Conservation (phyloP, 1,139 yeast species). For the Taphrina pruni region DNA sequence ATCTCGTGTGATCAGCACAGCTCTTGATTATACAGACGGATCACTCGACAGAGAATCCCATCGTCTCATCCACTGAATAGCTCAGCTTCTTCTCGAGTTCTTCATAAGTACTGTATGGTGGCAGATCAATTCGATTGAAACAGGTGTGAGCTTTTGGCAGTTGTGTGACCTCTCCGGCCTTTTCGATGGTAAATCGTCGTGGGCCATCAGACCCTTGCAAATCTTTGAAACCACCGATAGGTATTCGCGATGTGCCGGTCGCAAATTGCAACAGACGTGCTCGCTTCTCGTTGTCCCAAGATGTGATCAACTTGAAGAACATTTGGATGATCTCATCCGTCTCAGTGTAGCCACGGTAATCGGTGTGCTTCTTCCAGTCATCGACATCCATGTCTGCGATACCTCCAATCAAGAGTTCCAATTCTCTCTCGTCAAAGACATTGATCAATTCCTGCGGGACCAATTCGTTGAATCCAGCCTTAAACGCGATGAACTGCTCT, state of each 20-base stretch:
- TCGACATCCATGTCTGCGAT: conserved; percentile 96
- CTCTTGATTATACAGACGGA: background rate
- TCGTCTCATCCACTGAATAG: conserved; percentile 90
- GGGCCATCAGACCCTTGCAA: conserved; percentile 99
- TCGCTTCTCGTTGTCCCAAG: conserved; percentile 96
- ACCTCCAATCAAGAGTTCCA: conserved; percentile 96
- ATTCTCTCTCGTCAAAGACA: conserved; percentile 96
- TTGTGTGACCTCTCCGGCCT: conserved; percentile 92
- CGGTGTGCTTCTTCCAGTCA: conserved; percentile 99
- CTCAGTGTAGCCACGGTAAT: conserved; percentile 96
- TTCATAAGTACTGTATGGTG: conserved; percentile 77
- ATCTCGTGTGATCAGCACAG: background rate
- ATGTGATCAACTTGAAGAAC: conserved; percentile 61
- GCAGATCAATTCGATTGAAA: conserved; percentile 90
- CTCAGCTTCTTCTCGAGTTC: conserved; percentile 79
- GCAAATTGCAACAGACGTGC: conserved; percentile 94
- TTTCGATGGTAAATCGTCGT: conserved; percentile 95
- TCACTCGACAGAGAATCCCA: conserved; percentile 67
- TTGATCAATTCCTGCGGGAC: conserved; percentile 95
- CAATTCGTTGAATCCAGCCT: conserved; percentile 95
- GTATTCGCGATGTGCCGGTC: conserved; percentile 98
- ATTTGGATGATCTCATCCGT: conserved; percentile 72
- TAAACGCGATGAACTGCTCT: conserved; percentile 93
- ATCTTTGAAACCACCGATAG: conserved; percentile 98
- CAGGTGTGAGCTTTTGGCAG: conserved; percentile 94